Evolutionary conservation across 1,284 basidiomycete species (phyloP).

Genomic region (Boletus subluridellus): DNA sequence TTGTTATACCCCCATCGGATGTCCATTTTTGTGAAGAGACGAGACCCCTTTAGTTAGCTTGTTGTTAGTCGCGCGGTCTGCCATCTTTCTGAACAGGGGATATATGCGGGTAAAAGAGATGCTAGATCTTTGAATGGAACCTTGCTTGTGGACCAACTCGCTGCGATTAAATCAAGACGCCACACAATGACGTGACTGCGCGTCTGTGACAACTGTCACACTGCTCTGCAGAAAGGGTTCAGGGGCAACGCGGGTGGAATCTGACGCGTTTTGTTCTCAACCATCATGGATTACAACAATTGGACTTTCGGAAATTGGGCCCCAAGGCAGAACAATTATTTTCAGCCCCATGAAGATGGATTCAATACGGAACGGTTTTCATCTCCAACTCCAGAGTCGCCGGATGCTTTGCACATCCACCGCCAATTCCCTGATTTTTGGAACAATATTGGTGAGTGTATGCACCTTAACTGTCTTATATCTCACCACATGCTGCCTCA

Average conservation of each 20-base stretch:
- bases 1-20: too few relatives aligned
- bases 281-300: conserved; percentile 17
- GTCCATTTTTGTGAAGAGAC: too few relatives aligned
- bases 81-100: conserved; percentile 19
- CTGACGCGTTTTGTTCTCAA: conserved; percentile 7
- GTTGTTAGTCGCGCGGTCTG: conserved; percentile 35
- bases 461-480: conserved; percentile 33
- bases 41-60: conserved; percentile 46
- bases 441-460: conserved; percentile 48
- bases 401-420: conserved; percentile 3
- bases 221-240: not conserved
- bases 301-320: not conserved
- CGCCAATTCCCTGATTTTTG: conserved; percentile 7
- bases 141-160: conserved; percentile 1
- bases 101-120: conserved; percentile 12
- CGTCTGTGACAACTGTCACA: conserved; percentile 25
- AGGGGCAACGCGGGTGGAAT: not conserved
- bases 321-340: not conserved
- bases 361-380: not conserved
- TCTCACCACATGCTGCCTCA: conserved; percentile 7
- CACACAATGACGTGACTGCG: conserved; percentile 24
- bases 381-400: conserved; percentile 9
- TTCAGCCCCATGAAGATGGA: not conserved
- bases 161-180: conserved; percentile 6
- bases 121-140: not conserved